Percentiles rank a stretch among this genome's conserved stretches.
Evolutionary conservation across 441 rosid genomes (phyloP).

Genomic region (Raphanus hybrid): DNA sequence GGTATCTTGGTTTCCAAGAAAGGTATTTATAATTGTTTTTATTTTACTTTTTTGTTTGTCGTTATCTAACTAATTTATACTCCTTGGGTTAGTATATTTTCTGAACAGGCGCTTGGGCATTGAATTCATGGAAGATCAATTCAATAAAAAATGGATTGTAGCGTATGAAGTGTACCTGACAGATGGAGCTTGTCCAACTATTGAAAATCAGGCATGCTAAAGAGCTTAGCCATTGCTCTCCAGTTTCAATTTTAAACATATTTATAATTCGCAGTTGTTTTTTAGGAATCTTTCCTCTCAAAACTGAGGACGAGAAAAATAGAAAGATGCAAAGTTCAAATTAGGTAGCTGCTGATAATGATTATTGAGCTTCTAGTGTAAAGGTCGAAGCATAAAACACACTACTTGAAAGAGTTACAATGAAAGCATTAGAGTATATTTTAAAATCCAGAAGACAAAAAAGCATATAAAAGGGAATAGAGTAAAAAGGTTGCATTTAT

Average conservation of each 20-base stretch:
- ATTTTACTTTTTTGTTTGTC: no score
- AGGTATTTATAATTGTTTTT: neutral
- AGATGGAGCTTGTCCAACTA: slow-evolving; percentile 61
- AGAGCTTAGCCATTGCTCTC: slow-evolving; percentile 72
- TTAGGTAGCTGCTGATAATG: neutral
- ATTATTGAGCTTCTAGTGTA: neutral
- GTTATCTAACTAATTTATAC: no score
- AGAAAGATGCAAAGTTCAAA: no score
- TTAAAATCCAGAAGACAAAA: neutral
- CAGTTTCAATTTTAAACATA: no score
- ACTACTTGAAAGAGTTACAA: neutral
- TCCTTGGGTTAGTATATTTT: no score
- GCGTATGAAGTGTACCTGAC: slow-evolving; percentile 45
- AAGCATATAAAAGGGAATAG: neutral
- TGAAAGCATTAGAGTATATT: neutral
- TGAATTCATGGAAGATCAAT: no score
- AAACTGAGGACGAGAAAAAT: no score
- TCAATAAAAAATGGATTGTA: no score
- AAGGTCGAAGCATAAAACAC: neutral
- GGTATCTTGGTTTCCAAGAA: neutral
- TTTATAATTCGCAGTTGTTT: no score
- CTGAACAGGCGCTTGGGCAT: no score
- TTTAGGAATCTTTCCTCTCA: no score
- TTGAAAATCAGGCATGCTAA: slow-evolving; percentile 64
- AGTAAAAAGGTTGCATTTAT: neutral